phyloP scores from a whole-genome alignment of 306 rosid genomes.

The Lupinus albus region DNA sequence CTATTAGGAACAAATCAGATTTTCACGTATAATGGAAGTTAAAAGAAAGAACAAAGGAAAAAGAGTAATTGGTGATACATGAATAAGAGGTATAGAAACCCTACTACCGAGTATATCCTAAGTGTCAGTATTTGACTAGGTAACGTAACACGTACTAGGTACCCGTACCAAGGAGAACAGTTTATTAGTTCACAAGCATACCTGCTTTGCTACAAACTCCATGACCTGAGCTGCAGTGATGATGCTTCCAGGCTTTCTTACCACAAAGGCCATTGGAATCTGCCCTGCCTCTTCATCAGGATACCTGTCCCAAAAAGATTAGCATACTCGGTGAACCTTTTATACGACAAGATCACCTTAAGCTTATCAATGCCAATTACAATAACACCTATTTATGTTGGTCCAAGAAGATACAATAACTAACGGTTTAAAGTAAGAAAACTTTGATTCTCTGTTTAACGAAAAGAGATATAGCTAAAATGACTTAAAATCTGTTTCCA shows the following conservation, averaged over 20 bases:
- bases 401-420: background rate
- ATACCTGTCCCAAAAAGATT: conserved; percentile 56
- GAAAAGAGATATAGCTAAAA: too few relatives aligned
- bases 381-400: background rate
- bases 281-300: conserved; percentile 88
- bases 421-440: background rate
- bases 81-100: too few relatives aligned
- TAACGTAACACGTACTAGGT: too few relatives aligned
- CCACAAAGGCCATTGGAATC: conserved; percentile 89
- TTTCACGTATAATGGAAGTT: too few relatives aligned
- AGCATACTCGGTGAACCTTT: conserved; percentile 11
- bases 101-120: too few relatives aligned
- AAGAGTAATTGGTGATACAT: too few relatives aligned
- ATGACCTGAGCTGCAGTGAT: conserved; percentile 60
- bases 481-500: background rate
- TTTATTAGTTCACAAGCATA: conserved; percentile 27
- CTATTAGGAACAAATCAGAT: too few relatives aligned
- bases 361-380: background rate
- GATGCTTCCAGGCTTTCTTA: conserved; percentile 74
- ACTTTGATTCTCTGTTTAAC: background rate
- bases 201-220: conserved; percentile 78
- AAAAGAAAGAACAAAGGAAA: too few relatives aligned
- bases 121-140: too few relatives aligned
- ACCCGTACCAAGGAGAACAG: too few relatives aligned
- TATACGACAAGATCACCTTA: background rate